A percentile compares a stretch with the other conserved stretches of the same genome.
These are phyloP conservation scores for Geranium incanum DNA, from an alignment of 441 rosid genomes.

Conservation along the genomic window DNA sequence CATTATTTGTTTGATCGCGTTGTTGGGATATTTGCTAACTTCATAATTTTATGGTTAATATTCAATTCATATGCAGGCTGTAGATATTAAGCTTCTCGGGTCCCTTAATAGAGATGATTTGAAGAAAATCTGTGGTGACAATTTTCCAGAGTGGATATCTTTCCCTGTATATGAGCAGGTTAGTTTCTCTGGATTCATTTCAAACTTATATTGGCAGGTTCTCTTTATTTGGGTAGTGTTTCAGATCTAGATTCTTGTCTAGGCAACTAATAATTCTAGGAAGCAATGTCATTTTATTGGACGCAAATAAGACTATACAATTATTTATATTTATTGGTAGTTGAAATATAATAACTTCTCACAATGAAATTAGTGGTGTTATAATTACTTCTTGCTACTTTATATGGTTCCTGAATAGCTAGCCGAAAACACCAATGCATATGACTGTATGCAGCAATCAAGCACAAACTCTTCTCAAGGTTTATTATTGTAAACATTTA, in stretches of 20 bases:
- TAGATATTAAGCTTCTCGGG: constrained; percentile 78
- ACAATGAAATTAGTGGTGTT: background rate
- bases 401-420: background rate
- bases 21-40: background rate
- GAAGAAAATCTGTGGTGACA: constrained; percentile 89
- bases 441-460: background rate
- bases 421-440: background rate
- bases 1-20: background rate
- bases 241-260: background rate
- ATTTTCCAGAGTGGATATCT: constrained; percentile 93
- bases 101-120: constrained; percentile 80
- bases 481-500: background rate
- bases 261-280: background rate
- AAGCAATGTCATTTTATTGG: background rate
- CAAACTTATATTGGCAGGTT: background rate
- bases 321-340: background rate
- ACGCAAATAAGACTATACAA: too few species aligned
- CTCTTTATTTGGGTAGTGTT: background rate
- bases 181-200: background rate
- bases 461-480: background rate
- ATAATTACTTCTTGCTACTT: background rate
- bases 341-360: background rate
- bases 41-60: background rate
- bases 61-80: constrained; percentile 48
- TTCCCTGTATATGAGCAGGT: constrained; percentile 96